phyloP scores from a whole-genome alignment of 1,284 basidiomycete species.

The Heterobasidion parviporum region DNA sequence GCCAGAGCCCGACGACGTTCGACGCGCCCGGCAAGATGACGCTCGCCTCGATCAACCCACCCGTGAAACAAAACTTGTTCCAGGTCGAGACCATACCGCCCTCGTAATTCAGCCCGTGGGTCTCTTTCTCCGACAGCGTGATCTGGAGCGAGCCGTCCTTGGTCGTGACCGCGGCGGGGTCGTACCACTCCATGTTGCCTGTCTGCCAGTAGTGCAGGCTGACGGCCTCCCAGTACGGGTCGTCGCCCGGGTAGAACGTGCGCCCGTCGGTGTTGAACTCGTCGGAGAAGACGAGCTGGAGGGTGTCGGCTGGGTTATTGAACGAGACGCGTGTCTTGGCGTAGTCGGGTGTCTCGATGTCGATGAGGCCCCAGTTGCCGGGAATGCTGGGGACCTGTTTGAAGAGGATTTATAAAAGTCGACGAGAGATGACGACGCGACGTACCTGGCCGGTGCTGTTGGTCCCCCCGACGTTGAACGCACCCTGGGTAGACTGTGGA shows the following conservation, averaged over 20 bases:
- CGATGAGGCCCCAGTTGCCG: slow-evolving; percentile 67
- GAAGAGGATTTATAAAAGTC: slow-evolving; percentile 6
- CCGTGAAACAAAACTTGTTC: slow-evolving; percentile 96
- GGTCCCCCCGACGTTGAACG: slow-evolving; percentile 74
- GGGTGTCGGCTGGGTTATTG: slow-evolving; percentile 31
- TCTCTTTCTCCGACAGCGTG: slow-evolving; percentile 57
- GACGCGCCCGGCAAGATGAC: slow-evolving; percentile 80
- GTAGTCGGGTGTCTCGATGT: slow-evolving; percentile 62
- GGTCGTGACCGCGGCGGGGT: slow-evolving; percentile 78
- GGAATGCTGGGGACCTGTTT: slow-evolving; percentile 53
- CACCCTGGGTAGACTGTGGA: slow-evolving; percentile 44
- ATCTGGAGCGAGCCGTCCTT: slow-evolving; percentile 73
- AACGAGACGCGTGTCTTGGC: slow-evolving; percentile 49
- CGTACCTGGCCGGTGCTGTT: slow-evolving; percentile 70
- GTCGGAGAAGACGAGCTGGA: slow-evolving; percentile 79
- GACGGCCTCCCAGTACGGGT: slow-evolving; percentile 63
- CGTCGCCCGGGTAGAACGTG: slow-evolving; percentile 66
- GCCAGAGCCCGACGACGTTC: slow-evolving; percentile 44
- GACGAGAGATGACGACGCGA: not conserved
- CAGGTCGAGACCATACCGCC: slow-evolving; percentile 67
- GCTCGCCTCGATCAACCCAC: slow-evolving; percentile 64
- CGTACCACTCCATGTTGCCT: slow-evolving; percentile 45
- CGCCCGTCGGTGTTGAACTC: slow-evolving; percentile 82
- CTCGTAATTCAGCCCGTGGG: slow-evolving; percentile 70
- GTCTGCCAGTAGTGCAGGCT: slow-evolving; percentile 62